Evolutionary conservation across 2,329 filamentous ascomycete genomes (phyloP).

Genomic region (Geosmithia putterillii): DNA sequence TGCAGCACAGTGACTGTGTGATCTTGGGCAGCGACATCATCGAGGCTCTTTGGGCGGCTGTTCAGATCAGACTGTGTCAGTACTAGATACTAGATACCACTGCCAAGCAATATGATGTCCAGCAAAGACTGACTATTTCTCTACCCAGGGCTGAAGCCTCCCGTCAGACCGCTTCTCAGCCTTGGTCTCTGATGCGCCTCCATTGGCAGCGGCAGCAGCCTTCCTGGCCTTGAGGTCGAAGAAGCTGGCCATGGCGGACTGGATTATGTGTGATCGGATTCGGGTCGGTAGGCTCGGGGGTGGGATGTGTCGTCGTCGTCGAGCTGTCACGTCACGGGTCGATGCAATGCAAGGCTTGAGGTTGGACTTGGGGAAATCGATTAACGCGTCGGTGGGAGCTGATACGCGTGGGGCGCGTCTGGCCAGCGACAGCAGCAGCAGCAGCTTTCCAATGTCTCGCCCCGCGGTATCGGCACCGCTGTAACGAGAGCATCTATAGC

Average conservation of each 20-base stretch:
- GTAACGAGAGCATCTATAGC: no score
- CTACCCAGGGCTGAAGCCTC: conserved; percentile 83
- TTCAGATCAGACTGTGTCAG: neutral
- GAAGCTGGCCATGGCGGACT: conserved; percentile 63
- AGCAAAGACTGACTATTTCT: conserved; percentile 77
- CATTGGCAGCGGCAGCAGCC: conserved; percentile 57
- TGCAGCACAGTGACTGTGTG: conserved; percentile 91
- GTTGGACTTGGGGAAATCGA: conserved; percentile 9
- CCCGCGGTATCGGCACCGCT: no score
- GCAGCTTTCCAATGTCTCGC: no score
- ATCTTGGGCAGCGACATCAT: conserved; percentile 93
- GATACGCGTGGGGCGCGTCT: conserved; percentile 9
- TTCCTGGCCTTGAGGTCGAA: conserved; percentile 92
- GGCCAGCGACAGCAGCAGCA: no score
- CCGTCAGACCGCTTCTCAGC: conserved; percentile 45
- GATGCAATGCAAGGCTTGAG: neutral
- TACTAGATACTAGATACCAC: no score
- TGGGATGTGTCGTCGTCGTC: neutral
- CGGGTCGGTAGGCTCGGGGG: no score
- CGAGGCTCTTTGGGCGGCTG: conserved; percentile 85
- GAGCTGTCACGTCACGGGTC: neutral
- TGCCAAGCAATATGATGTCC: no score
- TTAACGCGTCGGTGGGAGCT: conserved; percentile 16
- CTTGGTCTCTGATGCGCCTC: conserved; percentile 49
- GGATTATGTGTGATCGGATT: neutral